Evolutionary conservation across 345 rosid species (phyloP), one percentile per base, ranked within the genome.

Genomic region (Sonneratia alba): DNA sequence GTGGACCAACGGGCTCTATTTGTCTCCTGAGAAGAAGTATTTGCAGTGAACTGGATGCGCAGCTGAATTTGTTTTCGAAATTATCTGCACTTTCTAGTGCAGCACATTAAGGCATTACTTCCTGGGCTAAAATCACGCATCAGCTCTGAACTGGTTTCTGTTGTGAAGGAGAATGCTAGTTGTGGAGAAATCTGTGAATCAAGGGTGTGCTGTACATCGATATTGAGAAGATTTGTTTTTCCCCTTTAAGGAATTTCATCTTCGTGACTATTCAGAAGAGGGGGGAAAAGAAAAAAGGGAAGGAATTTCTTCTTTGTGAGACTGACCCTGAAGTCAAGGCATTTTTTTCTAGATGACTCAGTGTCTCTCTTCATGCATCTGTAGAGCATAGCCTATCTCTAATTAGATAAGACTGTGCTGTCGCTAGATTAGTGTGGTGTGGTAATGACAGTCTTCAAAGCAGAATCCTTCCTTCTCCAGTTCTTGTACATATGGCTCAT

Each of bases 121-220:
- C 98, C 98, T 8, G 89, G 80, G 72, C 74, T 94, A 72, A 94
- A 94, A 79, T 87, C 98, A 67, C 86, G 86, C 72, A 85, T 94
- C 70, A 87, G 89, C 80, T 66, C 84, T 72, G 82, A 84, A 16
- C 75, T 91, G 80, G 89, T 85, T 80, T 78, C 94, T 77, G 86
- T 87, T 71, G 96, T 92, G 73, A 94, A 94, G 81, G 97, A 90
- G 76, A 92, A 91, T 80, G 91, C 92, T 76, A 91, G 97, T 81
- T 94, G 81, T 80, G 98, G 96, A 77, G 90, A 88, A 79, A 84
- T 91, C 75, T 85, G 89, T 34, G 98, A 94, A 80, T 88, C 98
- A 70, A 91, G 84, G 96, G 98, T 74, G 83, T 70, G 77, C 19
- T 27, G 66, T 34, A 27, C 27, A 34, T 62, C 13, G 66, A 34